Conservation (phyloP, 331 rosid genomes). For the Rhamnella rubrinervis region DNA sequence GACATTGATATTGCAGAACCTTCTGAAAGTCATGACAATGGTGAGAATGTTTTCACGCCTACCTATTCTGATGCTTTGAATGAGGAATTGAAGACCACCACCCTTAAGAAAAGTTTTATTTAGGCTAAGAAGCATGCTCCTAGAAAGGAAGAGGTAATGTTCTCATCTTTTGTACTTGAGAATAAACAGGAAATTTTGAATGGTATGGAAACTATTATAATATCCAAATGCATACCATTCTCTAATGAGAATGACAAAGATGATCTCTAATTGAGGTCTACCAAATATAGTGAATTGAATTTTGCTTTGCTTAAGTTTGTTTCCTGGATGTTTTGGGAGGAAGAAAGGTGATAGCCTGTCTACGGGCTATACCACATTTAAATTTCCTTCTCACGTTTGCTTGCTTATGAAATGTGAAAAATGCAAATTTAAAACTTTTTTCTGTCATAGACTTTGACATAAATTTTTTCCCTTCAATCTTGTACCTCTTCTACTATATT, state of each 20-base stretch:
- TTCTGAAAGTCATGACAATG: constrained; percentile 37
- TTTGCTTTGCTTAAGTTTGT: not conserved
- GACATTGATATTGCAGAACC: constrained; percentile 54
- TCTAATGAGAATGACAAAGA: too few relatives aligned
- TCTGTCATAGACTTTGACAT: not conserved
- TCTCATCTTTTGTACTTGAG: not conserved
- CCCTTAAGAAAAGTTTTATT: constrained; percentile 74
- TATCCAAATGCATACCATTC: not conserved
- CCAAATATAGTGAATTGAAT: too few relatives aligned
- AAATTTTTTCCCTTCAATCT: not conserved
- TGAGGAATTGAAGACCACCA: constrained; percentile 64
- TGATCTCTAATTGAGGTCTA: too few relatives aligned
- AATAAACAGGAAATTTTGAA: too few relatives aligned
- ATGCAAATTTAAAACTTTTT: not conserved
- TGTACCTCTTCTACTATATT: not conserved
- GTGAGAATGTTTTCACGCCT: constrained; percentile 54
- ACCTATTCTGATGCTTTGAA: constrained; percentile 77
- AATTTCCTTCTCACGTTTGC: not conserved
- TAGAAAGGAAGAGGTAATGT: constrained; percentile 66
- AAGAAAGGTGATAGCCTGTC: not conserved
- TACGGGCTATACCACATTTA: not conserved
- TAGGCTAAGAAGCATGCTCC: constrained; percentile 70
- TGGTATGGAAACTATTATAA: not conserved
- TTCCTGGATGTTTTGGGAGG: not conserved
- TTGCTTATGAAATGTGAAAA: not conserved